Evolutionary conservation across 2,329 filamentous ascomycete genomes (phyloP).

Genomic region (Paramyrothecium sp.): DNA sequence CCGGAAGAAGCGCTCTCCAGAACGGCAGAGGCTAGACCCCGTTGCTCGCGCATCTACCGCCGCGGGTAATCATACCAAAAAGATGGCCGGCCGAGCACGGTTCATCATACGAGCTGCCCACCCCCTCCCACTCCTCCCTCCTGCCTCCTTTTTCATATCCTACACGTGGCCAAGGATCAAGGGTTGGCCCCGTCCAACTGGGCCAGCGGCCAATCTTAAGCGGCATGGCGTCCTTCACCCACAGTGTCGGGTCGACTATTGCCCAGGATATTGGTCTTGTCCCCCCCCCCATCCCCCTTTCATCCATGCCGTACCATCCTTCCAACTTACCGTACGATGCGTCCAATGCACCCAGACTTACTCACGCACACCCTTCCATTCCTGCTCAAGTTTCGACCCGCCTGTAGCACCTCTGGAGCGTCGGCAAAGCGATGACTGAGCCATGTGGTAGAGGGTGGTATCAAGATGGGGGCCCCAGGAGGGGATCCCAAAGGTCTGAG

Average conservation of each 20-base stretch:
- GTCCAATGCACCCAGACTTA: background rate
- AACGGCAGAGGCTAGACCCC: background rate
- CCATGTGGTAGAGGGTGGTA: too few species aligned
- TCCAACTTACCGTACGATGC: background rate
- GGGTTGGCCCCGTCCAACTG: conserved; percentile 3
- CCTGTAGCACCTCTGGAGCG: background rate
- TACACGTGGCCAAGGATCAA: conserved; percentile 20
- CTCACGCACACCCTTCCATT: background rate
- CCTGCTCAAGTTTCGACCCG: background rate
- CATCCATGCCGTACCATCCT: too few species aligned
- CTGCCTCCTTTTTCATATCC: conserved; percentile 11
- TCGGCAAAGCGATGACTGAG: too few species aligned
- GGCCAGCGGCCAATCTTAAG: conserved; percentile 6
- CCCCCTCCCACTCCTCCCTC: conserved; percentile 2
- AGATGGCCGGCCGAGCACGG: too few species aligned
- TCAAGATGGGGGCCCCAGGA: background rate
- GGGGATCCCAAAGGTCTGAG: background rate
- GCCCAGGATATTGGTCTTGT: conserved; percentile 8
- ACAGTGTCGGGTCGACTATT: conserved; percentile 23
- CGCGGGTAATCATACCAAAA: too few species aligned
- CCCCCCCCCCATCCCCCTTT: background rate
- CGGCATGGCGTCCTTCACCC: conserved; percentile 26
- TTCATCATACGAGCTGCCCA: background rate
- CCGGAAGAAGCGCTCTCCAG: background rate
- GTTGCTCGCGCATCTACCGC: background rate